phyloP scores from a whole-genome alignment of 1,284 basidiomycete genomes.

The Tetrapyrgos nigripes region DNA sequence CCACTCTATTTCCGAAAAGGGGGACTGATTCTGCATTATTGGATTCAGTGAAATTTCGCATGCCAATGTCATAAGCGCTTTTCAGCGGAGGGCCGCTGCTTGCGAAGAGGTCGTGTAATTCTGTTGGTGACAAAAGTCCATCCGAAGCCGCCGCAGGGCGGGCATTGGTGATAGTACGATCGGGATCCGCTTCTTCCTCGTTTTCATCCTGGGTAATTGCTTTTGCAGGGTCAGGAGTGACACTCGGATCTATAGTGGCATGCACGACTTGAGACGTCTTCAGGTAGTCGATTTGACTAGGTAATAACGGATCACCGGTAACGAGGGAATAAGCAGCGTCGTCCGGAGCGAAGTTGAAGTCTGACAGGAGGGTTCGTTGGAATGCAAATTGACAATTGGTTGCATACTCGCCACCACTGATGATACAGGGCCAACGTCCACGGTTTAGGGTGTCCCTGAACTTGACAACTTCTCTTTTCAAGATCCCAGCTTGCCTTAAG shows the following conservation, averaged over 20 bases:
- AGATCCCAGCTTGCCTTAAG: constrained; percentile 69
- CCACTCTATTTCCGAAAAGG: constrained; percentile 55
- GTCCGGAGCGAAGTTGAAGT: constrained; percentile 92
- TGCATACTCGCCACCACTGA: constrained; percentile 77
- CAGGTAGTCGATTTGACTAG: constrained; percentile 61
- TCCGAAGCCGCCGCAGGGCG: constrained; percentile 67
- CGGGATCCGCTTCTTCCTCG: constrained; percentile 66
- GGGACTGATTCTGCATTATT: constrained; percentile 18
- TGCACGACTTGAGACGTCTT: constrained; percentile 83
- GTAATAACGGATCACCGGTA: constrained; percentile 61
- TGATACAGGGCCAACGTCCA: constrained; percentile 75
- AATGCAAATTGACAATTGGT: neutral
- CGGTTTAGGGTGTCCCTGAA: constrained; percentile 60
- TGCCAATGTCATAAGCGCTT: constrained; percentile 68
- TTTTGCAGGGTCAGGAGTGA: constrained; percentile 32
- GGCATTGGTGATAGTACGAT: constrained; percentile 80
- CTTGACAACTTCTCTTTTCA: constrained; percentile 68
- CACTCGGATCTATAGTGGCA: constrained; percentile 71
- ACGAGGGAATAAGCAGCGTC: constrained; percentile 90
- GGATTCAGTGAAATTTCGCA: constrained; percentile 34
- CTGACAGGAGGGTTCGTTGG: constrained; percentile 48
- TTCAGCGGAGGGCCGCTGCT: constrained; percentile 43
- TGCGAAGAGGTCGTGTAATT: constrained; percentile 66
- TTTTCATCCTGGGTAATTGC: constrained; percentile 29
- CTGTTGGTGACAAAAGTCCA: constrained; percentile 71